These are phyloP conservation scores for Pyrenochaeta sp. DNA, from an alignment of 2,329 filamentous ascomycete species.

Conservation along the genomic window DNA sequence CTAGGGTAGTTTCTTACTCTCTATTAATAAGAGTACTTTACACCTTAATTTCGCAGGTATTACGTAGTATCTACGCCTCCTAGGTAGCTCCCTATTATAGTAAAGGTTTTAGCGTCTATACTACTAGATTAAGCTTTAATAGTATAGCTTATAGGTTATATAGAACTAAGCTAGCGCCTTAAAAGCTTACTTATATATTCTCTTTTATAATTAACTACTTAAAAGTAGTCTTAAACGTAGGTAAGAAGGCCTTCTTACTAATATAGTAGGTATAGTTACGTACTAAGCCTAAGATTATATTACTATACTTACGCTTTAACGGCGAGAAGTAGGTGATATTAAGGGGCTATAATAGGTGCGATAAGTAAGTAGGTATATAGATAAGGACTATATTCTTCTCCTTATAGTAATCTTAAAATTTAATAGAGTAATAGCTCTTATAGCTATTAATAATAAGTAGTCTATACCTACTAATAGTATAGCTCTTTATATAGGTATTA, in stretches of 20 bases:
- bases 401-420: no score
- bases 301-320: slow-evolving; percentile 41
- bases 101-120: no score
- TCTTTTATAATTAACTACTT: slow-evolving; percentile 23
- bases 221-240: no score
- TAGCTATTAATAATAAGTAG: no score
- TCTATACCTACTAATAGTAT: no score
- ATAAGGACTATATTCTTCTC: slow-evolving; percentile 12
- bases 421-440: no score
- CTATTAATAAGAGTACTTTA: slow-evolving; percentile 11
- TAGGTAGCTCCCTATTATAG: background rate
- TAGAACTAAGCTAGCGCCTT: slow-evolving; percentile 39
- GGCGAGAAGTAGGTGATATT: slow-evolving; percentile 47
- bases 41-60: slow-evolving; percentile 7
- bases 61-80: slow-evolving; percentile 10
- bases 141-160: slow-evolving; percentile 38
- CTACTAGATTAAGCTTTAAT: slow-evolving; percentile 36
- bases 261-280: no score
- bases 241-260: no score
- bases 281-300: no score
- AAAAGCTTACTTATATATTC: slow-evolving; percentile 36
- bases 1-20: slow-evolving; percentile 12
- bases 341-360: slow-evolving; percentile 48
- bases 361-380: slow-evolving; percentile 43
- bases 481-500: slow-evolving; percentile 40